Percentiles rank a stretch among this genome's conserved stretches.
Conservation (phyloP, 2,329 filamentous ascomycete species). For the Fusarium proliferatum region DNA sequence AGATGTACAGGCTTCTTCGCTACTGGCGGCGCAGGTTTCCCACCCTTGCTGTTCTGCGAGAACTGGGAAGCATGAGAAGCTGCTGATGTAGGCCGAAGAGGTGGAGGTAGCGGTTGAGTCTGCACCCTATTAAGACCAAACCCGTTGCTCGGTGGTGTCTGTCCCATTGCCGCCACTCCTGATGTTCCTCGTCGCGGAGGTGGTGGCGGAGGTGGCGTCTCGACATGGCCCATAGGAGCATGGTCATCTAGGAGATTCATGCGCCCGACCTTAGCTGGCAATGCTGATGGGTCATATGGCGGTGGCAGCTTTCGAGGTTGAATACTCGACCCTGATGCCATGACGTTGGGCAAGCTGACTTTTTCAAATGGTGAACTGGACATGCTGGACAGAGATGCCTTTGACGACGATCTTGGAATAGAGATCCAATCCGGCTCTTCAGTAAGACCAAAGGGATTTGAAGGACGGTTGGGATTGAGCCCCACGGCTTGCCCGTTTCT, state of each 20-base stretch:
- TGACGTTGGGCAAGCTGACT: slow-evolving; percentile 61
- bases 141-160: slow-evolving; percentile 22
- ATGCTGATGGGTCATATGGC: slow-evolving; percentile 58
- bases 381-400: slow-evolving; percentile 66
- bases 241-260: slow-evolving; percentile 57
- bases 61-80: slow-evolving; percentile 50
- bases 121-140: slow-evolving; percentile 40
- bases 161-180: slow-evolving; percentile 29
- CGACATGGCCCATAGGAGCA: slow-evolving; percentile 38
- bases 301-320: slow-evolving; percentile 63
- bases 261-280: slow-evolving; percentile 60
- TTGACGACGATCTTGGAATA: slow-evolving; percentile 65
- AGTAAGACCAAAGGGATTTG: slow-evolving; percentile 82
- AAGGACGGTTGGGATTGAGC: slow-evolving; percentile 77
- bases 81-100: slow-evolving; percentile 49
- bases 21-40: slow-evolving; percentile 64
- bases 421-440: slow-evolving; percentile 88
- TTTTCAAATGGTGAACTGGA: slow-evolving; percentile 71
- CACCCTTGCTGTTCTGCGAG: slow-evolving; percentile 47
- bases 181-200: slow-evolving; percentile 56
- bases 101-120: slow-evolving; percentile 45
- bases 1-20: slow-evolving; percentile 73
- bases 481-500: slow-evolving; percentile 64
- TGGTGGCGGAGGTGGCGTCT: slow-evolving; percentile 59
- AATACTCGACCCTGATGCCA: slow-evolving; percentile 58